Base-by-base conservation (phyloP, 2,329 filamentous ascomycete genomes). In the Claviceps sp. region DNA sequence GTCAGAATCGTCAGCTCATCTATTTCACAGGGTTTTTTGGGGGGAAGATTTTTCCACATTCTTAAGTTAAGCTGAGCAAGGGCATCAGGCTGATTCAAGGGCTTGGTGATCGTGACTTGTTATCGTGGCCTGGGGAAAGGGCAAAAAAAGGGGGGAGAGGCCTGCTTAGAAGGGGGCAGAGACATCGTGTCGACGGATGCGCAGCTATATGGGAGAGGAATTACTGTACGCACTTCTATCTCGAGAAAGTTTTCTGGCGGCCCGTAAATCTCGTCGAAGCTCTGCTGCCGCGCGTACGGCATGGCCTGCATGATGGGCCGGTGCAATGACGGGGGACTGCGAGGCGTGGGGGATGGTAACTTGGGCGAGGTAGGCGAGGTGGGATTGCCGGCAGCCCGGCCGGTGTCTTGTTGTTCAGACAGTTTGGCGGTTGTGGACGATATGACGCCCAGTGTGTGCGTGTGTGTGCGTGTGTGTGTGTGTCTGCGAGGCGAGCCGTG, bases 171-270 rank as follows among this genome's bases (percentile, higher is more conserved):
- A 22, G 18, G 18, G 41, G 41, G 18, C 16, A 11, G 16, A 18
- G 41, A 11, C n/a, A 45, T 26, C 22, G 16, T 24, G 6, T 8
- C 38, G 6, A 41, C 16, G n/a, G 9, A 8, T 41, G 16, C 16
- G 14, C 38, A 16, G 38, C 38, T n/a, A 9, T 4, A 42, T 3
- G 16, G 7, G 18, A n/a, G 11, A n/a, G n/a, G 1, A 54, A 34
- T 34, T 4, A 3, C 1, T 34, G 0, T 68, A 52, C 62, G 57
- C 53, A 93, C 90, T 77, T 98, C 93, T 58, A 98, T 95, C 75
- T 98, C 93, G 51, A 98, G 80, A 67, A 97, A 96, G 75, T 98
- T 98, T 77, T 98, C 93, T 5, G 93, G 93, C 47, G 91, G 89
- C 14, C 90, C 93, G 70, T 98, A 98, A 68, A 97, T 95, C 77